Base-by-base conservation (phyloP, 148 eudicot species). In the Rhododendron simsii region DNA sequence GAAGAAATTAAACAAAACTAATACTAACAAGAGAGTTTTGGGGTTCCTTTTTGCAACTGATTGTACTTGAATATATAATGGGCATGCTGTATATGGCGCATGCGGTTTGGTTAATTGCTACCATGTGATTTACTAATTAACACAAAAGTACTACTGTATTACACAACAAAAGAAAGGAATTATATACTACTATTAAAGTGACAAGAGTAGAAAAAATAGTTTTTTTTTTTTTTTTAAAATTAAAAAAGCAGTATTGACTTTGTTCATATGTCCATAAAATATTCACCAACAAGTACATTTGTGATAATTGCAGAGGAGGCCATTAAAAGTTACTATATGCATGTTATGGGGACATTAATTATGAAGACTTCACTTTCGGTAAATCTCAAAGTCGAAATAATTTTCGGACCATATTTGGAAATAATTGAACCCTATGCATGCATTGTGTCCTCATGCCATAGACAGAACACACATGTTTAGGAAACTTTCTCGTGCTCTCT, bases 311-410 rank as follows among this genome's bases (percentile, higher is more conserved):
- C 10, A 39, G 53, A 63, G 12, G 50, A 41, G 30, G 50, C 30
- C 74, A 63, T 55, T 63, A 63, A 82, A 82, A 71, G 33, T 23
- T 78, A 74, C 4, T 9, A 57, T 18, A 41, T 21, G 74, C 50
- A 71, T 71, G 76, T 33, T 82, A 37, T 82, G 51, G 74, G 7
- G 75, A 61, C 84, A 82, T 63, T 61, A 30, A 71, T 71, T 30
- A 82, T 82, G 63, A 41, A 16, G 48, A 63, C 51, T n/a, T 82
- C 39, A 39, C 84, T 82, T 82, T 82, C 74, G 84, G 84, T 71
- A 12, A 63, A 28, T 39, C 75, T 50, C 67, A 23, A 39, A n/a
- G 57, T 41, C 44, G 16, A 6, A 63, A 81, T 41, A 59, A 55
- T n/a, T 61, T 39, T 63, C 23, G 14, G 50, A 6, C n/a, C 33